Conservation (phyloP, 2,329 filamentous ascomycete genomes). For the Penicillium sp. region DNA sequence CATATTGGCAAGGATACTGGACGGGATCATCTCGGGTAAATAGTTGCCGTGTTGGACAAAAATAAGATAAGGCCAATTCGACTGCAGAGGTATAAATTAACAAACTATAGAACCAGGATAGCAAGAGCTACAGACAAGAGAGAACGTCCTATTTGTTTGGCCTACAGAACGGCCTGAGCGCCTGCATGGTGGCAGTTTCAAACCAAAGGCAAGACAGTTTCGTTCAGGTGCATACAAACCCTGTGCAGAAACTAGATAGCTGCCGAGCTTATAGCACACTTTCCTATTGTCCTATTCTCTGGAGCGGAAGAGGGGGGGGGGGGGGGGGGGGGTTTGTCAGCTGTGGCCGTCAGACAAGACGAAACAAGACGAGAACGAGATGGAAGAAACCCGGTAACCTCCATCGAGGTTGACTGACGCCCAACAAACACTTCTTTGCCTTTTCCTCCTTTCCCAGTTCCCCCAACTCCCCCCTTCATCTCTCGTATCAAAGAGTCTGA, state of each 20-base stretch:
- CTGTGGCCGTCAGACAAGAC: background rate
- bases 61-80: background rate
- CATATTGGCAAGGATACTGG: too few relatives aligned
- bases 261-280: background rate
- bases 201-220: slow-evolving; percentile 11
- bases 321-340: too few relatives aligned
- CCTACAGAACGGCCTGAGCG: slow-evolving; percentile 13
- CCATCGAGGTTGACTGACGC: too few relatives aligned
- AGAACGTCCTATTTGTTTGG: background rate
- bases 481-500: background rate
- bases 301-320: too few relatives aligned
- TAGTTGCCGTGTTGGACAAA: too few relatives aligned
- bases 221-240: slow-evolving; percentile 13
- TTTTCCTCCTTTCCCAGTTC: background rate
- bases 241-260: slow-evolving; percentile 5
- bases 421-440: background rate
- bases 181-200: slow-evolving; percentile 7
- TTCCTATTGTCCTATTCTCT: background rate
- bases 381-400: too few relatives aligned
- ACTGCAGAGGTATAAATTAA: background rate
- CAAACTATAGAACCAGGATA: background rate
- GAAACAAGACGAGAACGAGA: background rate
- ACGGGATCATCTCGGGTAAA: too few relatives aligned
- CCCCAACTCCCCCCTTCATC: background rate
- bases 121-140: background rate